Conservation (phyloP, 2,329 filamentous ascomycete species). For the Leptosphaerulina australis region DNA sequence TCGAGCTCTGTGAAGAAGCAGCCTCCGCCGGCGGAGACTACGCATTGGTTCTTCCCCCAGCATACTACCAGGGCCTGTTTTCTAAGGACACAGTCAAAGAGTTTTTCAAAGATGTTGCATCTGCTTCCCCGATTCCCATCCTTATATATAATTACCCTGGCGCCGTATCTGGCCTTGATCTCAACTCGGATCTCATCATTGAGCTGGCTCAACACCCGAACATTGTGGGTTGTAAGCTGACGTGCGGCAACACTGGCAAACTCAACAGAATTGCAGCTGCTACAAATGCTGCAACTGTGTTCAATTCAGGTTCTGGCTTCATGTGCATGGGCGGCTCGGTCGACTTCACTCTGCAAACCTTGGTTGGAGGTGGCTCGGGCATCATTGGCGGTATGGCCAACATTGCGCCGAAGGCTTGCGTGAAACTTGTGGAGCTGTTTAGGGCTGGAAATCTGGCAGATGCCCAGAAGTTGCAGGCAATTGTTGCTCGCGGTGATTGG, state of each 20-base stretch:
- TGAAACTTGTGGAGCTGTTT: conserved; percentile 66
- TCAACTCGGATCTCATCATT: conserved; percentile 67
- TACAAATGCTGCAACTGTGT: conserved; percentile 50
- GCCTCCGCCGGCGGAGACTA: conserved; percentile 74
- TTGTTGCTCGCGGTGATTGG: conserved; percentile 72
- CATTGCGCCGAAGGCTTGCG: conserved; percentile 69
- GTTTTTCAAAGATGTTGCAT: conserved; percentile 70
- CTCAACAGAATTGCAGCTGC: conserved; percentile 65
- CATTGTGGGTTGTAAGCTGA: conserved; percentile 72
- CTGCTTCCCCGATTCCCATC: conserved; percentile 66
- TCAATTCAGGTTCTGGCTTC: conserved; percentile 60
- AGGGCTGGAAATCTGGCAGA: conserved; percentile 64
- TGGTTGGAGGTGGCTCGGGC: conserved; percentile 72
- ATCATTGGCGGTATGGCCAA: conserved; percentile 76
- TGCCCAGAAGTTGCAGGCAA: conserved; percentile 67
- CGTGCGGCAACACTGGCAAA: conserved; percentile 73
- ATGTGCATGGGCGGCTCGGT: conserved; percentile 74
- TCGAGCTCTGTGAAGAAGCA: conserved; percentile 72
- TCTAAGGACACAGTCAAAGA: conserved; percentile 63
- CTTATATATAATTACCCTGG: conserved; percentile 75
- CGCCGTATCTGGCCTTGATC: conserved; percentile 66
- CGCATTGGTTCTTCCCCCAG: conserved; percentile 75
- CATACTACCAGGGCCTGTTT: conserved; percentile 74
- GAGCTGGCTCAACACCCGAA: conserved; percentile 66
- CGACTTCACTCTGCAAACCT: conserved; percentile 74